These are phyloP conservation scores for Eutrema japonicum DNA, from an alignment of 345 rosid genomes.

Conservation along the genomic window DNA sequence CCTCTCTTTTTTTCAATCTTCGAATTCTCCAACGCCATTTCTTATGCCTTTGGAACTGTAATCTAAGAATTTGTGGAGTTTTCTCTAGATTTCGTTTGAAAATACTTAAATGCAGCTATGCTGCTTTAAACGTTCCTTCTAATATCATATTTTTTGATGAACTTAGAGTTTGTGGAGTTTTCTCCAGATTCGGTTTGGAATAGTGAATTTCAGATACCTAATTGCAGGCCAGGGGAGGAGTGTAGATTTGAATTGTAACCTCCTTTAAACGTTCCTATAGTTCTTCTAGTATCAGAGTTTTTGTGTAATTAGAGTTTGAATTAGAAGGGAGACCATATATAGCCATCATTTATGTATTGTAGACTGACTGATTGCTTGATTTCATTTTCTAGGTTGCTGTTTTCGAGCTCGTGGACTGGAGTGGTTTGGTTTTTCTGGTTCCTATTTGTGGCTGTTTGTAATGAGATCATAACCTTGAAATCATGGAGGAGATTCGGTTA, in stretches of 20 bases:
- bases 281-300: conserved; percentile 9
- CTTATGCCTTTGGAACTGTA: neutral
- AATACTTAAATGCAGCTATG: conserved; percentile 10
- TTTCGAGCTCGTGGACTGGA: neutral
- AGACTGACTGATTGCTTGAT: conserved; percentile 21
- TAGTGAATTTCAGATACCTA: neutral
- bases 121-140: too few relatives aligned
- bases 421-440: neutral
- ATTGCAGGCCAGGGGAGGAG: neutral
- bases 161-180: neutral
- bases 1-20: neutral
- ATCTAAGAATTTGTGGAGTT: conserved; percentile 15
- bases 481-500: conserved; percentile 73
- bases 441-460: neutral
- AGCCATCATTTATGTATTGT: conserved; percentile 8
- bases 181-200: conserved; percentile 17
- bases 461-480: conserved; percentile 12
- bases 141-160: too few relatives aligned
- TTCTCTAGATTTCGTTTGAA: conserved; percentile 20
- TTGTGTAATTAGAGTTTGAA: neutral
- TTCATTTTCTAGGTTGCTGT: conserved; percentile 1
- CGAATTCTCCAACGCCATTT: neutral
- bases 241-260: conserved; percentile 4
- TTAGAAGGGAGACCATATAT: neutral
- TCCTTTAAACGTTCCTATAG: neutral